Evolutionary conservation across 2,329 filamentous ascomycete species (phyloP), one percentile per base, ranked within the genome.

Genomic region (Ascochyta pisi): DNA sequence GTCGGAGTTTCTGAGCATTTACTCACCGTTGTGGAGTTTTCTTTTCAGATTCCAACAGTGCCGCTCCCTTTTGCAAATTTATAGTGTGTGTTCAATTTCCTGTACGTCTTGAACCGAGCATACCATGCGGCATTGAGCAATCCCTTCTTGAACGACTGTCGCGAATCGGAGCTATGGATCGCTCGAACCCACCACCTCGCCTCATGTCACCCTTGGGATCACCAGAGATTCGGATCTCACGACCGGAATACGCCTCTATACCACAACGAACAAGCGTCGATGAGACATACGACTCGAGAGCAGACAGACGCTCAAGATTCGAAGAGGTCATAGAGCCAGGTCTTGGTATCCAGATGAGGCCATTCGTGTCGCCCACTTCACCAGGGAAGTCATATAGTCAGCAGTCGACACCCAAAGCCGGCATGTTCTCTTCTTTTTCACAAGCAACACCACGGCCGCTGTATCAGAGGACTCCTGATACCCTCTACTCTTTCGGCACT

Each of bases 301-400:
- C 38, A 48, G 50, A 64, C 10, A 59, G 54, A 35, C 54, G 53
- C n/a, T 58, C 66, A 2, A 61, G 58, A 39, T 68, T 62, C 40
- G 53, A 60, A 35, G 60, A 66, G 38, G 37, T 52, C 19, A 44
- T 63, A 9, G 65, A 64, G 16, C 57, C 63, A 8, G 68, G 68
- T n/a, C 52, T 69, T 13, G 66, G 67, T 2, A 71, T 73, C 16
- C 65, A 65, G 19, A 69, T 73, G 67, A 55, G 53, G 27, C 54
- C 65, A 10, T 57, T 68, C 31, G 38, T 59, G 34, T 61, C 65
- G 10, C 65, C 65, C 19, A 61, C 56, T n/a, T 69, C 66, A 29
- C 63, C 70, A 33, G 58, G 63, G 12, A 56, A 62, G 24, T 61
- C 61, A 8, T 64, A 66, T 38, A 60, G 60, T 15, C 52, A 63